phyloP scores from a whole-genome alignment of 2,329 filamentous ascomycete genomes.

The Colletotrichum chlorophyti region DNA sequence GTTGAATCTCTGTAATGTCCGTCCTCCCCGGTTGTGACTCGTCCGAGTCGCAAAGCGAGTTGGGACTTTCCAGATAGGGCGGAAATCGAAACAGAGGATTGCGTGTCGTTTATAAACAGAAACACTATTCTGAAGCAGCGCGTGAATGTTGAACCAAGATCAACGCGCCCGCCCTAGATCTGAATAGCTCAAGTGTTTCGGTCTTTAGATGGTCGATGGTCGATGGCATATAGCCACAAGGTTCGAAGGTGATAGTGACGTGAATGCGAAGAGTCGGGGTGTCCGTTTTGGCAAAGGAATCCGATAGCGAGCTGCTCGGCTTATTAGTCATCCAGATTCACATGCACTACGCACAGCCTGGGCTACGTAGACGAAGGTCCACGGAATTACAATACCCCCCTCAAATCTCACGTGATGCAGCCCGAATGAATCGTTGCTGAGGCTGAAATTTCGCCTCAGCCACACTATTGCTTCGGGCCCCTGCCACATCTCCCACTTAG shows the following conservation, averaged over 20 bases:
- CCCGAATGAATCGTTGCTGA: conserved; percentile 9
- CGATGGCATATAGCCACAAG: background rate
- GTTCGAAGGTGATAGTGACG: too few species aligned
- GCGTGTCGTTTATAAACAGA: conserved; percentile 20
- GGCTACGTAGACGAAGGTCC: too few species aligned
- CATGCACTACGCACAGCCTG: too few species aligned
- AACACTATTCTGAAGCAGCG: conserved; percentile 25
- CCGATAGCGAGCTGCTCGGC: too few species aligned
- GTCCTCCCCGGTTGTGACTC: conserved; percentile 10
- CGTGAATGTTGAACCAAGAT: conserved; percentile 12
- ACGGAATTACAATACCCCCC: too few species aligned
- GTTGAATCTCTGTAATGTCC: conserved; percentile 7
- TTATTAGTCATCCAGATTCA: too few species aligned
- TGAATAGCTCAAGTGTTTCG: conserved; percentile 22
- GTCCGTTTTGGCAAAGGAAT: too few species aligned
- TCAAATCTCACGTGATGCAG: conserved; percentile 14
- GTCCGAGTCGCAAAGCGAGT: conserved; percentile 26
- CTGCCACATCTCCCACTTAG: too few species aligned
- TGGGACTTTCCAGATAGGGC: conserved; percentile 27
- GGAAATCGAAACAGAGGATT: conserved; percentile 28
- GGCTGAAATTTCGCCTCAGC: conserved; percentile 16
- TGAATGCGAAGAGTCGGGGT: background rate
- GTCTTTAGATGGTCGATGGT: conserved; percentile 3
- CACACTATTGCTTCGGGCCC: too few species aligned
- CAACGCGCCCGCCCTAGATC: conserved; percentile 18